phyloP scores from a whole-genome alignment of 768 basidiomycete genomes.

The Tremella fuciformis region DNA sequence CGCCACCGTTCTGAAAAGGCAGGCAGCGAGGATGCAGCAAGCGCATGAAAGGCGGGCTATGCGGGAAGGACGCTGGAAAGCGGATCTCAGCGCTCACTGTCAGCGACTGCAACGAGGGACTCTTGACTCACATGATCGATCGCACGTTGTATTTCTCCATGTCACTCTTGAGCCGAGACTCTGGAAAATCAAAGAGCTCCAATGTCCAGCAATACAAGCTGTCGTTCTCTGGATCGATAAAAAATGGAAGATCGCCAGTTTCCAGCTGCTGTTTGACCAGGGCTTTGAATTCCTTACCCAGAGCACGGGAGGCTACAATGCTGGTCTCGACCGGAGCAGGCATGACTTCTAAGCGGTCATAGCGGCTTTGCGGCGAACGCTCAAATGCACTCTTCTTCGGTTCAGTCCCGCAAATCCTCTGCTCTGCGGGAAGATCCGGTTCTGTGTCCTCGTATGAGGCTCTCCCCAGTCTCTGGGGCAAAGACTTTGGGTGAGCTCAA shows the following conservation, averaged over 20 bases:
- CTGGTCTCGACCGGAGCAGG: slow-evolving; percentile 64
- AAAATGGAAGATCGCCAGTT: slow-evolving; percentile 64
- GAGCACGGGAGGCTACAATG: slow-evolving; percentile 59
- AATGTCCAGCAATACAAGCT: slow-evolving; percentile 42
- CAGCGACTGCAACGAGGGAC: background rate
- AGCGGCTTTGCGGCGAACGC: slow-evolving; percentile 15
- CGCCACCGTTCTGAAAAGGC: slow-evolving; percentile 59
- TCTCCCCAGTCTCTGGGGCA: slow-evolving; percentile 29
- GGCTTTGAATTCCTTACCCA: slow-evolving; percentile 63
- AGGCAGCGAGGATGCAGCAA: slow-evolving; percentile 70
- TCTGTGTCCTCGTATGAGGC: slow-evolving; percentile 22
- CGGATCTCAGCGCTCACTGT: slow-evolving; percentile 61
- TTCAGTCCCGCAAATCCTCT: background rate
- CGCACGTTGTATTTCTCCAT: slow-evolving; percentile 60
- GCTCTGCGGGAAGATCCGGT: slow-evolving; percentile 14
- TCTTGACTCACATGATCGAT: slow-evolving; percentile 58
- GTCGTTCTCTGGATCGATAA: slow-evolving; percentile 65
- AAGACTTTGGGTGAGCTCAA: slow-evolving; percentile 14
- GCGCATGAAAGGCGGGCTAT: slow-evolving; percentile 72
- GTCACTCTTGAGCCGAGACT: slow-evolving; percentile 51
- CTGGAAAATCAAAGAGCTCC: slow-evolving; percentile 53
- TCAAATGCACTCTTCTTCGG: slow-evolving; percentile 9
- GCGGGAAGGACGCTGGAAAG: slow-evolving; percentile 66
- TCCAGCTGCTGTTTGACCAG: slow-evolving; percentile 64
- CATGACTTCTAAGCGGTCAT: slow-evolving; percentile 53